A percentile compares a stretch with the other conserved stretches of the same genome.
These are phyloP conservation scores for Amaranthus hypochondriacus DNA, from an alignment of 148 eudicot species.

Conservation along the genomic window DNA sequence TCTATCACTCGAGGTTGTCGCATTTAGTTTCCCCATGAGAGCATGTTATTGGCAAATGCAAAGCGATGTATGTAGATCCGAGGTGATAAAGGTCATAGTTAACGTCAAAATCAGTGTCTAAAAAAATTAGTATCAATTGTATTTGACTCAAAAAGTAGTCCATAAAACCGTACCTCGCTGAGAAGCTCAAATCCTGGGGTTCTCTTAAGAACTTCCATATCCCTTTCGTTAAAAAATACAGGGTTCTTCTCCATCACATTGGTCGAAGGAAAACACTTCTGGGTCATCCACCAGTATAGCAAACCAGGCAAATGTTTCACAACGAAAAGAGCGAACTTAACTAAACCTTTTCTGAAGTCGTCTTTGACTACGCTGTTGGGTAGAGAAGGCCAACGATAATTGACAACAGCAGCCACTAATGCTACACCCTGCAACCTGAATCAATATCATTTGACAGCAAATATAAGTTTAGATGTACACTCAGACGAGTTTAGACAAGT, in stretches of 20 bases:
- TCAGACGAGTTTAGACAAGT: background rate
- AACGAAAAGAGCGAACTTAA: slow-evolving; percentile 36
- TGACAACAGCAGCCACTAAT: slow-evolving; percentile 55
- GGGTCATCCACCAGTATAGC: slow-evolving; percentile 79
- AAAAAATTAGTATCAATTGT: background rate
- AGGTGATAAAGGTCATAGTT: too few relatives aligned
- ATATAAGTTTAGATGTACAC: background rate
- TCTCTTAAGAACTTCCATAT: slow-evolving; percentile 54
- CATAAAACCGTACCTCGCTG: slow-evolving; percentile 45
- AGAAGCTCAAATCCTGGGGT: slow-evolving; percentile 60
- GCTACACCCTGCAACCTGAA: slow-evolving; percentile 73
- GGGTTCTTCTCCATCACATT: slow-evolving; percentile 54
- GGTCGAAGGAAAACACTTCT: slow-evolving; percentile 49
- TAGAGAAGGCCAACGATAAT: slow-evolving; percentile 68
- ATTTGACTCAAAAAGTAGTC: background rate
- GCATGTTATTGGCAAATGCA: too few relatives aligned
- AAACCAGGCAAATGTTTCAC: slow-evolving; percentile 48
- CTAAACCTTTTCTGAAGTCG: slow-evolving; percentile 49
- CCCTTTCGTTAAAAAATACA: slow-evolving; percentile 43
- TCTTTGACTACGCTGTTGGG: slow-evolving; percentile 45
- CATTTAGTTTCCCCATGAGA: too few relatives aligned
- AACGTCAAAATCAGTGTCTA: background rate
- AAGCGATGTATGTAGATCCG: too few relatives aligned
- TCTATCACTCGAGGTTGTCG: too few relatives aligned
- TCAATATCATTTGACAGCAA: background rate